These are phyloP conservation scores for Excoecaria cochinchinensis DNA, from an alignment of 345 rosid genomes.

Conservation along the genomic window DNA sequence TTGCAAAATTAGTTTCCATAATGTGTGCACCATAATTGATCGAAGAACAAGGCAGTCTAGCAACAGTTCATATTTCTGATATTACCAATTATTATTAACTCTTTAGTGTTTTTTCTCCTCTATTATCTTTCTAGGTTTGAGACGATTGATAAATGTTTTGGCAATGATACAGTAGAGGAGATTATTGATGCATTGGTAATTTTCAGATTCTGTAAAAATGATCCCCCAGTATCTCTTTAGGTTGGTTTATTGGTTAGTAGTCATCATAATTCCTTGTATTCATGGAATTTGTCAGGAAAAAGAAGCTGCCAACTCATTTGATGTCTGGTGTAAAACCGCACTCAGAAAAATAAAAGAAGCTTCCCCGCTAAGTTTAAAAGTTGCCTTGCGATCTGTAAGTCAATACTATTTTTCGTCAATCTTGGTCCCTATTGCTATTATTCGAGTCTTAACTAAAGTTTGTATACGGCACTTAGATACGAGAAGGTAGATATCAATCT, in stretches of 20 bases:
- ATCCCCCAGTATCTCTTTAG: not conserved
- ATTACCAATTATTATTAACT: not conserved
- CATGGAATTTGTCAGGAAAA: conserved; percentile 46
- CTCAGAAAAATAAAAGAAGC: conserved; percentile 71
- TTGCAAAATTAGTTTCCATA: not conserved
- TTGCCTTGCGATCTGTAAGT: conserved; percentile 77
- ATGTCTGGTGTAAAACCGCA: conserved; percentile 59
- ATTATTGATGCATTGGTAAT: conserved; percentile 80
- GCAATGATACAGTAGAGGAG: conserved; percentile 86
- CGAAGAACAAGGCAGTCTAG: not conserved
- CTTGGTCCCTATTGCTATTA: conserved; percentile 12
- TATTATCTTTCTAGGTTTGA: conserved; percentile 56
- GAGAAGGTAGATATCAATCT: conserved; percentile 87
- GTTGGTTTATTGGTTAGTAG: not conserved
- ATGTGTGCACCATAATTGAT: not conserved
- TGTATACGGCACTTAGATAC: conserved; percentile 46
- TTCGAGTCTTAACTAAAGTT: not conserved
- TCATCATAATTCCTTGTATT: not conserved
- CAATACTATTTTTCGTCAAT: conserved; percentile 1
- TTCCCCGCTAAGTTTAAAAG: conserved; percentile 90
- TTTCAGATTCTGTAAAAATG: conserved; percentile 8
- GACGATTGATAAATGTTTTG: conserved; percentile 72
- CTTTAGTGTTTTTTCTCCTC: not conserved
- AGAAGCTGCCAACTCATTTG: conserved; percentile 48
- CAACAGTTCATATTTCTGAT: not conserved